Conservation (phyloP, 768 basidiomycete species). For the Calocera viscosa region DNA sequence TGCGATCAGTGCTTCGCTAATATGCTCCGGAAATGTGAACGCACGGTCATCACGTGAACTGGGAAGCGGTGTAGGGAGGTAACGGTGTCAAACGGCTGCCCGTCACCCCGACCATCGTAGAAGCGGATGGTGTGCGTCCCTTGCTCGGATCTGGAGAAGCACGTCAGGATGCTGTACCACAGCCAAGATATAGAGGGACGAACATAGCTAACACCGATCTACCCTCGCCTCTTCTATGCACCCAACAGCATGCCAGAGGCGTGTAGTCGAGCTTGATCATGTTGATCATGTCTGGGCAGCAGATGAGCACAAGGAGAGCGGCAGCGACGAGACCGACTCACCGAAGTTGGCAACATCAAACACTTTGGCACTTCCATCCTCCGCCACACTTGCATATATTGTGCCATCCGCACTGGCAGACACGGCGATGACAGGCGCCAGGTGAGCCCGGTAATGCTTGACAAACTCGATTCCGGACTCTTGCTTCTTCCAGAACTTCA, state of each 20-base stretch:
- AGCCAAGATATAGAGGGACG: conserved; percentile 24
- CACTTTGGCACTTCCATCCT: conserved; percentile 85
- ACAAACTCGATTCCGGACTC: conserved; percentile 92
- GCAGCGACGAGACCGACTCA: conserved; percentile 29
- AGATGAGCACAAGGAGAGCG: background rate
- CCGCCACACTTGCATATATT: conserved; percentile 80
- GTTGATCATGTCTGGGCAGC: conserved; percentile 84
- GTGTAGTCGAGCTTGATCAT: conserved; percentile 80
- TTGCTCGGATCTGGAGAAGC: conserved; percentile 55
- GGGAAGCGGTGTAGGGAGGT: conserved; percentile 72
- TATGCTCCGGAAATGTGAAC: conserved; percentile 23
- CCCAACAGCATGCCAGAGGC: conserved; percentile 89
- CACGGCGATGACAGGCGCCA: conserved; percentile 62
- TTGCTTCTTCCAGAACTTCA: conserved; percentile 99
- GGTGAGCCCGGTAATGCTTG: conserved; percentile 91
- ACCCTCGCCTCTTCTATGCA: conserved; percentile 77
- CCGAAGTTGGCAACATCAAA: conserved; percentile 98
- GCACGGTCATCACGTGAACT: conserved; percentile 80
- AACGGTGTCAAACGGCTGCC: conserved; percentile 60
- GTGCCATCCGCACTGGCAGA: conserved; percentile 86
- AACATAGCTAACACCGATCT: conserved; percentile 82
- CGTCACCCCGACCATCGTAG: conserved; percentile 85
- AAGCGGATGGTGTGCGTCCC: conserved; percentile 62
- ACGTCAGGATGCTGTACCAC: conserved; percentile 7
- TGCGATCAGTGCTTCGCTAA: background rate